These are phyloP conservation scores for Mycena citricolor DNA, from an alignment of 1,284 basidiomycete genomes.

Conservation along the genomic window DNA sequence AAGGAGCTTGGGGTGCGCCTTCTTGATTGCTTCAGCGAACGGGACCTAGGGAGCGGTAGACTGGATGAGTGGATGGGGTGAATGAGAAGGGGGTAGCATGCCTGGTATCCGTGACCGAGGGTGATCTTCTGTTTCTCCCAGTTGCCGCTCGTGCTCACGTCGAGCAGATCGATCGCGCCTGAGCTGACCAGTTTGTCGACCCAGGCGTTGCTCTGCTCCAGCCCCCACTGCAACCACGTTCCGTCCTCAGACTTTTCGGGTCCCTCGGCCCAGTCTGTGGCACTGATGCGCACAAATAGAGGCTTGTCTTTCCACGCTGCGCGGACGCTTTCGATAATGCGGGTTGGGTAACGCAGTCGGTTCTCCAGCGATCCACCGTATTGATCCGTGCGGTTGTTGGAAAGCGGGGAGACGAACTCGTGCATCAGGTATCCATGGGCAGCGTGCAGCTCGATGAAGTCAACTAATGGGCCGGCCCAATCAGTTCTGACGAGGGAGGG, in stretches of 20 bases:
- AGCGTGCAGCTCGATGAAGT: constrained; percentile 83
- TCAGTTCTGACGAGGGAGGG: constrained; percentile 2
- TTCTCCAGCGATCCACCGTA: constrained; percentile 80
- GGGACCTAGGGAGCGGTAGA: constrained; percentile 53
- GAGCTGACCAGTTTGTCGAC: constrained; percentile 56
- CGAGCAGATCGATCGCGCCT: constrained; percentile 73
- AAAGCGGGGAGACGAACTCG: constrained; percentile 24
- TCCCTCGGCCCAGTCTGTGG: constrained; percentile 76
- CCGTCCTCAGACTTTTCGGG: constrained; percentile 59
- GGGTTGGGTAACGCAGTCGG: constrained; percentile 67
- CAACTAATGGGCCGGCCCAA: constrained; percentile 41
- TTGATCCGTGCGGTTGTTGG: constrained; percentile 21
- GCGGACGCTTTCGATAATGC: constrained; percentile 53
- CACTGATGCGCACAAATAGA: constrained; percentile 74
- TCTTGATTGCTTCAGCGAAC: constrained; percentile 71
- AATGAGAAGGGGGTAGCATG: constrained; percentile 23
- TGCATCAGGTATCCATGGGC: constrained; percentile 67
- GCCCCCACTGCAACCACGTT: constrained; percentile 69
- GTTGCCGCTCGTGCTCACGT: constrained; percentile 71
- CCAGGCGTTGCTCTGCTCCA: constrained; percentile 71
- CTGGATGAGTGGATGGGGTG: neutral
- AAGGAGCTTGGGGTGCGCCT: constrained; percentile 52
- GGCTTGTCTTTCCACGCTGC: constrained; percentile 62
- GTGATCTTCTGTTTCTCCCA: constrained; percentile 61
- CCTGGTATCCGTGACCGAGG: constrained; percentile 66